A percentile compares a stretch with the other conserved stretches of the same genome.
These are phyloP conservation scores for Sclerotinia subarctica DNA, from an alignment of 2,329 filamentous ascomycete species.

Conservation along the genomic window DNA sequence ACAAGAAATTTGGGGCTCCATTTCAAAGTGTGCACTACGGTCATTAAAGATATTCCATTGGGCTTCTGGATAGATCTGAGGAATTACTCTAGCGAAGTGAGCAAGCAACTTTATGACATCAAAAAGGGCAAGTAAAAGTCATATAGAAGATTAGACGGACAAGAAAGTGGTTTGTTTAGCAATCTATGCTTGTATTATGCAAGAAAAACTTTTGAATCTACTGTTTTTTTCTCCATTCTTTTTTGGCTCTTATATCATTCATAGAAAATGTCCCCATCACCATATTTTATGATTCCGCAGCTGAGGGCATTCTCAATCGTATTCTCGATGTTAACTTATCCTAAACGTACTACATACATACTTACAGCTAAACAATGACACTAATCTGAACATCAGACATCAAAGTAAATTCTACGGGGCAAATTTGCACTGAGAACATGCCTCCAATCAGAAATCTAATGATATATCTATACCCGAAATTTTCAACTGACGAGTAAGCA, in stretches of 20 bases:
- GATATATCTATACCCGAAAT: neutral
- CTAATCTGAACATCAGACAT: neutral
- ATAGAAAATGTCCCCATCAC: no score
- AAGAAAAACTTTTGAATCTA: neutral
- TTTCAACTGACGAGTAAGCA: no score
- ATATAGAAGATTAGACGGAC: neutral
- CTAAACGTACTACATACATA: no score
- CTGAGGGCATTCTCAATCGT: no score
- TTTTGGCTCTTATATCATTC: neutral
- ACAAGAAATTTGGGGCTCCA: neutral
- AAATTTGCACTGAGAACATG: neutral
- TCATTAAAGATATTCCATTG: no score
- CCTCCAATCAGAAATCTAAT: neutral
- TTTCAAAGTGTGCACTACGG: no score
- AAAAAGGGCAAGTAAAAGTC: neutral
- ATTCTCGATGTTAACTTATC: rapidly evolving
- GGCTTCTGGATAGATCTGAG: no score
- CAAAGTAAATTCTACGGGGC: neutral
- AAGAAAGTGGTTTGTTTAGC: no score
- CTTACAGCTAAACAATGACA: neutral
- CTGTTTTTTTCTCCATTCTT: no score
- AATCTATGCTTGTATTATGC: neutral
- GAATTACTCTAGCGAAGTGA: no score
- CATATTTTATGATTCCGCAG: no score
- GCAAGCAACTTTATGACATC: no score